These are phyloP conservation scores for Mortierella sp. DNA, from an alignment of 371 early-diverging fungal species.

Conservation along the genomic window DNA sequence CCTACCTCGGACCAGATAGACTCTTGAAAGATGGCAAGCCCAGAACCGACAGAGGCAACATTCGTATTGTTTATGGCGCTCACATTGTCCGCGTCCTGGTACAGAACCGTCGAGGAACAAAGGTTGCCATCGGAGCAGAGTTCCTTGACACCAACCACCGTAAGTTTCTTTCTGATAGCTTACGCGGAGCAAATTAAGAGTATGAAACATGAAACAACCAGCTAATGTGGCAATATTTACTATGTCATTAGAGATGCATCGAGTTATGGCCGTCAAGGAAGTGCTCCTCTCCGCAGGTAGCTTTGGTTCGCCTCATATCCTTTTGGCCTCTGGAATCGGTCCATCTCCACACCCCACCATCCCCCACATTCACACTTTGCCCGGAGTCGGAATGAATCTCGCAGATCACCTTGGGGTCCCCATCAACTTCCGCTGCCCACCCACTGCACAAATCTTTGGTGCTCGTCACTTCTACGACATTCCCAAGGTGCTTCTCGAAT, in stretches of 20 bases:
- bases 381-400: slow-evolving; percentile 61
- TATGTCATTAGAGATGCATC: slow-evolving; percentile 26
- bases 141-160: slow-evolving; percentile 47
- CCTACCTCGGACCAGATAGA: slow-evolving; percentile 31
- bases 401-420: slow-evolving; percentile 55
- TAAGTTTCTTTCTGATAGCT: not conserved
- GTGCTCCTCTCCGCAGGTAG: slow-evolving; percentile 47
- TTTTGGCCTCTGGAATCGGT: slow-evolving; percentile 49
- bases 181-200: not conserved
- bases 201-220: not conserved
- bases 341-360: slow-evolving; percentile 43
- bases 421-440: slow-evolving; percentile 24
- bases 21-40: slow-evolving; percentile 22
- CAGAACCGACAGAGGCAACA: slow-evolving; percentile 17
- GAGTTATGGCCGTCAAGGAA: slow-evolving; percentile 45
- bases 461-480: not conserved
- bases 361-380: slow-evolving; percentile 51
- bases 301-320: slow-evolving; percentile 54
- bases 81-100: slow-evolving; percentile 40
- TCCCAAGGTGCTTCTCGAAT: slow-evolving; percentile 32
- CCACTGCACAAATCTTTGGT: slow-evolving; percentile 1
- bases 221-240: not conserved
- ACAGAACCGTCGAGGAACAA: slow-evolving; percentile 34
- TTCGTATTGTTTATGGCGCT: slow-evolving; percentile 51
- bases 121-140: slow-evolving; percentile 49